A percentile compares a stretch with the other conserved stretches of the same genome.
Evolutionary conservation across 345 rosid genomes (phyloP).

Genomic region (Ceriops tagal): DNA sequence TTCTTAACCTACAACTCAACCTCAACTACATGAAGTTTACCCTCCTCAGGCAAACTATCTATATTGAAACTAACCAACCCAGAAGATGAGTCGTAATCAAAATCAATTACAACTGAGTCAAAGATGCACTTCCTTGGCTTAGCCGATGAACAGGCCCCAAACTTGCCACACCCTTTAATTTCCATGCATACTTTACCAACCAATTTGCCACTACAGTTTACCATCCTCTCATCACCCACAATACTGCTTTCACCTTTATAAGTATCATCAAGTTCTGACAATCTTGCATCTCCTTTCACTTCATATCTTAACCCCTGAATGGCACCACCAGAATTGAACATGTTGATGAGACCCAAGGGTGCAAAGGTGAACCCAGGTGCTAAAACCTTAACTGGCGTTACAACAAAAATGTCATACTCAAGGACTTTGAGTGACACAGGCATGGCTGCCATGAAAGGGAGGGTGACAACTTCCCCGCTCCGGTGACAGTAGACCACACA

Average conservation of each 20-base stretch:
- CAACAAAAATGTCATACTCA: slow-evolving; percentile 55
- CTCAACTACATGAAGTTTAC: slow-evolving; percentile 43
- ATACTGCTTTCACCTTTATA: slow-evolving; percentile 10
- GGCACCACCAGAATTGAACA: slow-evolving; percentile 95
- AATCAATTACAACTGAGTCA: slow-evolving; percentile 45
- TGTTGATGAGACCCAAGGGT: slow-evolving; percentile 69
- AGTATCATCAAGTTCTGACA: slow-evolving; percentile 23
- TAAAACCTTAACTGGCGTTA: slow-evolving; percentile 61
- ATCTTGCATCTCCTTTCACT: slow-evolving; percentile 18
- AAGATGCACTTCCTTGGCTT: slow-evolving; percentile 65
- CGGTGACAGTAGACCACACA: slow-evolving; percentile 57
- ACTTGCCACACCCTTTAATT: slow-evolving; percentile 72
- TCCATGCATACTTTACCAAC: slow-evolving; percentile 49
- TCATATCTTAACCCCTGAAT: slow-evolving; percentile 58
- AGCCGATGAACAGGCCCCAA: slow-evolving; percentile 68
- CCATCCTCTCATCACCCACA: slow-evolving; percentile 18
- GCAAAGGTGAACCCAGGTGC: slow-evolving; percentile 58
- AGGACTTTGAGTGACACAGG: slow-evolving; percentile 79
- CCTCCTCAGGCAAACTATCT: slow-evolving; percentile 49
- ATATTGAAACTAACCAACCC: slow-evolving; percentile 48
- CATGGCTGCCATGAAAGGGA: slow-evolving; percentile 61
- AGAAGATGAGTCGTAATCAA: slow-evolving; percentile 41
- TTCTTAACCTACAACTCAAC: slow-evolving; percentile 31
- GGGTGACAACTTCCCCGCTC: slow-evolving; percentile 42
- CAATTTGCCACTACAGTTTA: slow-evolving; percentile 33